These are phyloP conservation scores for Pyricularia grisea DNA, from an alignment of 2,329 filamentous ascomycete species.

Conservation along the genomic window DNA sequence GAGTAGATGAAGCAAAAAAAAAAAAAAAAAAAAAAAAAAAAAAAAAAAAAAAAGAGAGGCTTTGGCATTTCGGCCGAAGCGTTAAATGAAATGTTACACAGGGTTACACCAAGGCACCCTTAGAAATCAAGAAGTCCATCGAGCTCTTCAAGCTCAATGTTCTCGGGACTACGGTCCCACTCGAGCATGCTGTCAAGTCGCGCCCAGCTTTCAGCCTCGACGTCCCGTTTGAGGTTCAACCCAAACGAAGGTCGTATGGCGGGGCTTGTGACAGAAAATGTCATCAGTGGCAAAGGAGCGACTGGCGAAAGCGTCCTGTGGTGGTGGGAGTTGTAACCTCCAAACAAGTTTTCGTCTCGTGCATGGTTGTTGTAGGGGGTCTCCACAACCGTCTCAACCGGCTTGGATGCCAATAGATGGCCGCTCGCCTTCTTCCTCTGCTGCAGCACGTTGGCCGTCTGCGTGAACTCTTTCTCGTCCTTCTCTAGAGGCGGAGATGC, in stretches of 20 bases:
- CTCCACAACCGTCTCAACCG: conserved; percentile 18
- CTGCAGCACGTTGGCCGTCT: conserved; percentile 80
- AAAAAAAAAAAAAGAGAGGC: background rate
- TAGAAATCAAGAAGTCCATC: conserved; percentile 73
- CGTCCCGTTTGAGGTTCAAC: conserved; percentile 29
- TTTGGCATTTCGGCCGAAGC: background rate
- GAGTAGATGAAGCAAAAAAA: too few relatives aligned
- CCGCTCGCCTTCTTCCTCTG: conserved; percentile 53
- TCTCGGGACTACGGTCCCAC: conserved; percentile 71
- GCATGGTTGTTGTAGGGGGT: conserved; percentile 20
- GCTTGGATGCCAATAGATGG: conserved; percentile 19
- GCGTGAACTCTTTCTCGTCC: conserved; percentile 93
- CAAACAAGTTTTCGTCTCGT: conserved; percentile 45
- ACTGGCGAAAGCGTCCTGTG: conserved; percentile 8
- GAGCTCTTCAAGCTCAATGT: conserved; percentile 85
- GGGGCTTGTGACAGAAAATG: conserved; percentile 41
- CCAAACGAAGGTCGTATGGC: conserved; percentile 41
- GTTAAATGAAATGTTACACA: background rate
- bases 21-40: background rate
- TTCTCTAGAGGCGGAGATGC: conserved; percentile 83
- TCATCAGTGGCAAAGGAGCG: conserved; percentile 15
- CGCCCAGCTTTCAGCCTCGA: conserved; percentile 29
- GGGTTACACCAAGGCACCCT: conserved; percentile 11
- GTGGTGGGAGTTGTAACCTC: conserved; percentile 25
- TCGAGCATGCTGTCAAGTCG: conserved; percentile 36